phyloP scores from a whole-genome alignment of 176 grass and related monocot species.

The Cenchrus americanus region DNA sequence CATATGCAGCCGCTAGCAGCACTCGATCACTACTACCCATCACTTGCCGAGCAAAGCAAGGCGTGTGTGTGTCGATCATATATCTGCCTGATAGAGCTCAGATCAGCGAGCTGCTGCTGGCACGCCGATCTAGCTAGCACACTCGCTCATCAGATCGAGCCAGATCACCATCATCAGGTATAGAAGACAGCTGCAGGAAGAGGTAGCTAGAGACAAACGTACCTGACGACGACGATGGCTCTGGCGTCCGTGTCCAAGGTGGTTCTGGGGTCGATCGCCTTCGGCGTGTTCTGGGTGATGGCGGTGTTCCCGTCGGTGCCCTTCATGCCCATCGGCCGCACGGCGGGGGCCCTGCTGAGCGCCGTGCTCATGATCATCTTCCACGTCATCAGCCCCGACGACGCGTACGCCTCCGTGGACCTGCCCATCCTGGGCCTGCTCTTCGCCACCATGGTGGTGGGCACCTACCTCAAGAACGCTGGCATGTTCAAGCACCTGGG shows the following conservation, averaged over 20 bases:
- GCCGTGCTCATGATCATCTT: slow-evolving; percentile 91
- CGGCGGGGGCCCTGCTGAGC: slow-evolving; percentile 74
- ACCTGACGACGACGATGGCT: slow-evolving; percentile 29
- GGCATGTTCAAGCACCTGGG: slow-evolving; percentile 92
- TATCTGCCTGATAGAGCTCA: too few relatives aligned
- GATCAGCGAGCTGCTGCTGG: too few relatives aligned
- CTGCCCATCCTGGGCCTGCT: slow-evolving; percentile 94
- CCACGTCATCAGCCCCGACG: slow-evolving; percentile 69
- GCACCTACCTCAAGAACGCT: slow-evolving; percentile 81
- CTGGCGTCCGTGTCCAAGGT: slow-evolving; percentile 51
- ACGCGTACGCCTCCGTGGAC: slow-evolving; percentile 82
- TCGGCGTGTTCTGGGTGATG: slow-evolving; percentile 87
- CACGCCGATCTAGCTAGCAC: too few relatives aligned
- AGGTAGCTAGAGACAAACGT: too few relatives aligned
- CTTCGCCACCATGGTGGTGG: slow-evolving; percentile 93
- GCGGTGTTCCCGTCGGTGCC: slow-evolving; percentile 97
- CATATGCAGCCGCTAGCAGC: background rate
- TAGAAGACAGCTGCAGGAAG: too few relatives aligned
- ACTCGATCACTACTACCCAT: background rate
- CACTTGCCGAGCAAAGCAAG: background rate
- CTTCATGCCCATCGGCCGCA: slow-evolving; percentile 87
- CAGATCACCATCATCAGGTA: too few relatives aligned
- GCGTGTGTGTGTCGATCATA: too few relatives aligned
- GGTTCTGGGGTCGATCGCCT: slow-evolving; percentile 65
- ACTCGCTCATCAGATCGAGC: too few relatives aligned